Base-by-base conservation (phyloP, 108 stramenopile genomes). In the Cyclotella baltica region DNA sequence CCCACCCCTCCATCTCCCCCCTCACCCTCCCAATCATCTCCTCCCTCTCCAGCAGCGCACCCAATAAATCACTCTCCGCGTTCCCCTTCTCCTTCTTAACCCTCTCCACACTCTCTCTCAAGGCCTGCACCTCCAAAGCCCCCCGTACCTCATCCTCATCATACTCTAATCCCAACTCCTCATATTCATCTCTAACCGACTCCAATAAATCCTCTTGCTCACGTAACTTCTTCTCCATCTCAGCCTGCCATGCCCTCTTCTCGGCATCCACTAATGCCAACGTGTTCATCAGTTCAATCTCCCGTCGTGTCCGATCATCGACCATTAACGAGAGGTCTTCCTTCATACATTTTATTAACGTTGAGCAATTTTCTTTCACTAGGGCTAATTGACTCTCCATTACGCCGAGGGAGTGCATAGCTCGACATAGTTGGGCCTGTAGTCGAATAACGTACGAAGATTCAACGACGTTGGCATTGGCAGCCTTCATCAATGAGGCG, bases 341-440 rank as follows among this genome's bases (percentile, higher is more conserved):
- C 64, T 84, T 85, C 62, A 88, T 76, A 13, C 64, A 61, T 70
- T 86, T 87, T 25, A 87, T 80, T 9, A 83, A 53, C 18, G 57
- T 72, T 4, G 81, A 85, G 16, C 74, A 68, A 34, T 85, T 76
- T 25, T 72, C 68, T 43, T 84, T 87, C 23, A 77, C 65, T 76
- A 94, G 57, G 19, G 88, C 88, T 57, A 90, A 59, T 69, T 94
- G 91, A 76, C 88, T 89, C 64, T 94, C 93, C 83, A 92, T 65
- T 23, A 92, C 89, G 3, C 91, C 91, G 79, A 92, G 86, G 35
- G 80, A 77, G 72, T 94, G 93, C 93, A 94, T 94, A 10, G 88
- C 89, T 63, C 90, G 83, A 75, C 91, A 92, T 46, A 94, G 62
- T 75, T 94, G 91, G 11, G 93, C 88, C 83, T 94, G 93, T 70